phyloP scores from a whole-genome alignment of 2,329 filamentous ascomycete genomes.

The Ophiostoma pallidulum region DNA sequence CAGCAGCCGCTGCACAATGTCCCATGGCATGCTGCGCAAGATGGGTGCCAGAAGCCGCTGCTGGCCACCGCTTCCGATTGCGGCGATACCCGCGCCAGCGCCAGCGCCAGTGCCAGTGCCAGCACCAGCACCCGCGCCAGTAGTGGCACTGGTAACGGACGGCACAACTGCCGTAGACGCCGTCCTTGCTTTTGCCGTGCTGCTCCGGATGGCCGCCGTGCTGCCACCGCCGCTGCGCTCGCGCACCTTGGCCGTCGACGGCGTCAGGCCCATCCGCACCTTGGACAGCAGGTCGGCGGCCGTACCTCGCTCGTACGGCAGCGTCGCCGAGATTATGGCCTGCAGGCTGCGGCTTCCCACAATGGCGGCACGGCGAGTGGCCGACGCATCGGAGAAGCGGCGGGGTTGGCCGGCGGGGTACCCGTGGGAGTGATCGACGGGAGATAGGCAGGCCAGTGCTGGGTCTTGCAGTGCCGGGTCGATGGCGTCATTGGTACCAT shows the following conservation, averaged over 20 bases:
- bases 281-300: constrained; percentile 23
- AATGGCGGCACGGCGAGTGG: constrained; percentile 18
- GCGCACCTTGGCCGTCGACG: constrained; percentile 18
- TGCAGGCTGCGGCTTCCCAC: constrained; percentile 22
- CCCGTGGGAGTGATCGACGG: background rate
- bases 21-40: constrained; percentile 14
- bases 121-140: no score
- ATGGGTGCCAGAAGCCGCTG: constrained; percentile 5
- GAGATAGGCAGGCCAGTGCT: no score
- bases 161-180: no score
- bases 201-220: background rate
- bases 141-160: no score
- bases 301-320: constrained; percentile 20
- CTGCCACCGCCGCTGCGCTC: background rate
- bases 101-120: no score
- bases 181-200: background rate
- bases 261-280: constrained; percentile 26
- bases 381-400: no score
- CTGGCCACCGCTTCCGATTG: background rate
- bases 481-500: constrained; percentile 1
- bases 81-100: no score
- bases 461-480: background rate
- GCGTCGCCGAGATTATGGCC: constrained; percentile 22
- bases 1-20: constrained; percentile 19
- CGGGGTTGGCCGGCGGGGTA: constrained; percentile 7